Evolutionary conservation across 2,329 filamentous ascomycete species (phyloP).

Genomic region (Cladosporium sp.): DNA sequence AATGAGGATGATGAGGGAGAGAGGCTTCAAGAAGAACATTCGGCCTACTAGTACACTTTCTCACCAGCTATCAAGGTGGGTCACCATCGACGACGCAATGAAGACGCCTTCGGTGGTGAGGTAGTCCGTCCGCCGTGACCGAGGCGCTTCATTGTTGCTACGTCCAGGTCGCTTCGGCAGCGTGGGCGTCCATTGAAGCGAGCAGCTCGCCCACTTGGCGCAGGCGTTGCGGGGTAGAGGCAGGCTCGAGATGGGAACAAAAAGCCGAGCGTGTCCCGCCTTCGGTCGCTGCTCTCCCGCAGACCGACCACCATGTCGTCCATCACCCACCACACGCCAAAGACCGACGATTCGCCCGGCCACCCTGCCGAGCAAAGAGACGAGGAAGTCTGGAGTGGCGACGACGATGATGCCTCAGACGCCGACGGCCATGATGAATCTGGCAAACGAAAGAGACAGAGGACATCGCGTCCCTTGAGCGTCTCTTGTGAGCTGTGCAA

Average conservation of each 20-base stretch:
- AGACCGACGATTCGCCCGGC: conserved; percentile 18
- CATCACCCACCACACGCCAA: conserved; percentile 17
- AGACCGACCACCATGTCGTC: conserved; percentile 15
- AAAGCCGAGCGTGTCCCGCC: conserved; percentile 3
- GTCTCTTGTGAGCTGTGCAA: conserved; percentile 71
- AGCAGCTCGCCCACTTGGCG: conserved; percentile 2
- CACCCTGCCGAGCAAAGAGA: conserved; percentile 22
- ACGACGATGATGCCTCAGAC: conserved; percentile 29
- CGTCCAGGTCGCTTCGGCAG: neutral
- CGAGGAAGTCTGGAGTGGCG: conserved; percentile 36
- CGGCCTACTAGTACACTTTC: conserved; percentile 4
- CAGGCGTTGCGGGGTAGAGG: neutral
- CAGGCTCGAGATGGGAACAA: neutral
- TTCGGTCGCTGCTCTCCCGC: conserved; percentile 13
- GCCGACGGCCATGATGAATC: conserved; percentile 31
- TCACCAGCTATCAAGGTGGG: neutral
- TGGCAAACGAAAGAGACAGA: conserved; percentile 44
- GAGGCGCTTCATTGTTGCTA: too few species aligned
- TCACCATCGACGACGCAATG: neutral
- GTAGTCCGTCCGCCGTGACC: neutral
- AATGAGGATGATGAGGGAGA: neutral
- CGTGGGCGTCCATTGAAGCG: neutral
- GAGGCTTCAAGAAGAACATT: neutral
- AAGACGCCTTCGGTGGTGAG: conserved; percentile 1
- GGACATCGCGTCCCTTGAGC: conserved; percentile 37